These are phyloP conservation scores for Calocera cornea DNA, from an alignment of 768 basidiomycete genomes.

Conservation along the genomic window DNA sequence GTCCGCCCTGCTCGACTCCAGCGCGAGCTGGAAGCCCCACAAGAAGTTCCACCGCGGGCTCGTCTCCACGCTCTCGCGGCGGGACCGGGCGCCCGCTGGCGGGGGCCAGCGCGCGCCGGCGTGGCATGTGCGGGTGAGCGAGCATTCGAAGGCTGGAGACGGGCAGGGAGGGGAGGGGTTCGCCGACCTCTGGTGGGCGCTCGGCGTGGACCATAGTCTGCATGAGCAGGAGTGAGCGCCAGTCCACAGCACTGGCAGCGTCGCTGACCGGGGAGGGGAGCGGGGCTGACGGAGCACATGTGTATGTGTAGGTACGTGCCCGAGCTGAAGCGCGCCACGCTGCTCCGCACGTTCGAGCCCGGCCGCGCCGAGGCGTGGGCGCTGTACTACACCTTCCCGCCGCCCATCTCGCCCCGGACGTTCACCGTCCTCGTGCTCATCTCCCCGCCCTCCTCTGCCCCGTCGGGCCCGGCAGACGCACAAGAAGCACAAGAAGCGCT, in stretches of 20 bases:
- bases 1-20: background rate
- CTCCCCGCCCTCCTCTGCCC: constrained; percentile 32
- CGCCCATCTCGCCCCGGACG: constrained; percentile 56
- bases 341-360: constrained; percentile 45
- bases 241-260: background rate
- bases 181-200: background rate
- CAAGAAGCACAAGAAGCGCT: background rate
- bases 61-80: background rate
- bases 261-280: background rate
- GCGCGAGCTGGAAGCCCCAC: background rate
- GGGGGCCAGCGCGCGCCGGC: background rate
- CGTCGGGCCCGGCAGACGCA: constrained; percentile 23
- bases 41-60: background rate
- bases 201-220: background rate
- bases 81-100: background rate
- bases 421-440: constrained; percentile 64
- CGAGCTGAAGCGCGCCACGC: constrained; percentile 47
- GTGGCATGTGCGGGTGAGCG: background rate
- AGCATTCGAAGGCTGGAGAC: background rate
- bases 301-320: constrained; percentile 43
- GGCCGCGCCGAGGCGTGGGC: constrained; percentile 56
- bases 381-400: constrained; percentile 55
- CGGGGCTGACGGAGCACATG: background rate
- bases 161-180: background rate
- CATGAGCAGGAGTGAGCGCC: background rate